Percentiles rank a stretch among this genome's conserved stretches.
These are phyloP conservation scores for Krasilnikovozyma curviuscula DNA, from an alignment of 768 basidiomycete species.

Conservation along the genomic window DNA sequence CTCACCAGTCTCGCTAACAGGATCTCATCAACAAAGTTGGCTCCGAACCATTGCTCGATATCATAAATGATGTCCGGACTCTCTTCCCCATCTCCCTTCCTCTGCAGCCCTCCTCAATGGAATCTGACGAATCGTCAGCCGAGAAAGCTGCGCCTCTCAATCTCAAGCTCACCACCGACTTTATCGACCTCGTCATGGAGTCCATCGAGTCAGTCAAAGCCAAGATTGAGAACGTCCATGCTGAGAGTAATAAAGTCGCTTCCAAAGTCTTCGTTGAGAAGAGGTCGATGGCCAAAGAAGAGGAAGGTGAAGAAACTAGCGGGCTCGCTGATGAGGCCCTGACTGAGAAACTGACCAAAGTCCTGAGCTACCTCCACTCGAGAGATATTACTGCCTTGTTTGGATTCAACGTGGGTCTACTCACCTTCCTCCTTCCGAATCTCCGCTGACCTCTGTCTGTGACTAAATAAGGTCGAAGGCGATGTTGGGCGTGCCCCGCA, in stretches of 20 bases:
- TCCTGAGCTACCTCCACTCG: slow-evolving; percentile 70
- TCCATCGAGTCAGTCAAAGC: too few relatives aligned
- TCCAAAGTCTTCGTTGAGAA: background rate
- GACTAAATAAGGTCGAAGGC: slow-evolving; percentile 37
- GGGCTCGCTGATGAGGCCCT: slow-evolving; percentile 17
- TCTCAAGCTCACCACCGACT: too few relatives aligned
- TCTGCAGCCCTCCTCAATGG: too few relatives aligned
- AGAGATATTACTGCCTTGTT: slow-evolving; percentile 13
- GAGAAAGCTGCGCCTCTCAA: too few relatives aligned
- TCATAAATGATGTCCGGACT: slow-evolving; percentile 39
- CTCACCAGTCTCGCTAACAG: slow-evolving; percentile 6
- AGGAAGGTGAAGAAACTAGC: slow-evolving; percentile 1
- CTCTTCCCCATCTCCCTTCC: too few relatives aligned
- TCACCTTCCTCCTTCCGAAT: slow-evolving; percentile 34
- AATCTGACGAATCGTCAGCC: too few relatives aligned
- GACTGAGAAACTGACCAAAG: slow-evolving; percentile 46
- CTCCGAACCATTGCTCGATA: slow-evolving; percentile 43
- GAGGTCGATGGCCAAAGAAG: slow-evolving; percentile 14
- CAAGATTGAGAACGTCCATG: slow-evolving; percentile 41
- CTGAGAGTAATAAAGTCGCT: slow-evolving; percentile 32
- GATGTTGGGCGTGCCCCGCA: slow-evolving; percentile 74
- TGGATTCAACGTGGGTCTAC: slow-evolving; percentile 33
- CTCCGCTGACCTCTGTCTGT: background rate
- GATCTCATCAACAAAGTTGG: slow-evolving; percentile 53
- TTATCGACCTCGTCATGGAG: too few relatives aligned